Percentiles rank a stretch among this genome's conserved stretches.
phyloP scores from a whole-genome alignment of 2,329 filamentous ascomycete species.

The Thielaviopsis ethacetica region DNA sequence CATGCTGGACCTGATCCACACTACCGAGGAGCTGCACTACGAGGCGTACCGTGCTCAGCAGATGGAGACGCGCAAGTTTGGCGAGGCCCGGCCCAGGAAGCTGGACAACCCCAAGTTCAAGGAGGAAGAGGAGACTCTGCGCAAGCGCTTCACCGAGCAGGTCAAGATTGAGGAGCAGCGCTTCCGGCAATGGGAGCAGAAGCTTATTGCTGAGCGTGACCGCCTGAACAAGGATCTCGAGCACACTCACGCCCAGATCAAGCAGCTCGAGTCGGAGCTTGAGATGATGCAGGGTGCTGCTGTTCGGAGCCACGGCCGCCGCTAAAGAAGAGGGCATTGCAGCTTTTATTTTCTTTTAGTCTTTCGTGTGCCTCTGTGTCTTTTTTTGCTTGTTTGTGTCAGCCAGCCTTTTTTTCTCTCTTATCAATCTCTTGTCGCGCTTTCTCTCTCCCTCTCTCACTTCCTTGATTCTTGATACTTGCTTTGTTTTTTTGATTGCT shows the following conservation, averaged over 20 bases:
- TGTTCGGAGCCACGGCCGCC: slow-evolving; percentile 81
- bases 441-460: not conserved
- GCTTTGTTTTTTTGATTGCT: slow-evolving; percentile 10
- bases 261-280: slow-evolving; percentile 80
- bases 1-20: slow-evolving; percentile 99
- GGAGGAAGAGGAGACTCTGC: slow-evolving; percentile 94
- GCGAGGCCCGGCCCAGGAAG: slow-evolving; percentile 92
- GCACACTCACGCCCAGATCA: slow-evolving; percentile 88
- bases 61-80: slow-evolving; percentile 99
- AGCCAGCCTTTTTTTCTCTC: not conserved
- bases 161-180: slow-evolving; percentile 99
- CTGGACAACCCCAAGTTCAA: slow-evolving; percentile 99
- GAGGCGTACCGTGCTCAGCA: slow-evolving; percentile 97
- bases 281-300: slow-evolving; percentile 84
- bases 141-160: slow-evolving; percentile 98
- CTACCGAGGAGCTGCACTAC: slow-evolving; percentile 97
- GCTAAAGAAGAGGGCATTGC: slow-evolving; percentile 34
- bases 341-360: slow-evolving; percentile 2
- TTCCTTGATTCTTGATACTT: slow-evolving; percentile 2
- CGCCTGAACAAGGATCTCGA: slow-evolving; percentile 99
- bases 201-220: slow-evolving; percentile 96
- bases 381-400: not conserved
- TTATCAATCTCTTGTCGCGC: not conserved
- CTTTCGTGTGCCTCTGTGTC: not conserved
- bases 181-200: slow-evolving; percentile 99